Conservation (phyloP, 345 rosid species). For the Conringia planisiliqua region DNA sequence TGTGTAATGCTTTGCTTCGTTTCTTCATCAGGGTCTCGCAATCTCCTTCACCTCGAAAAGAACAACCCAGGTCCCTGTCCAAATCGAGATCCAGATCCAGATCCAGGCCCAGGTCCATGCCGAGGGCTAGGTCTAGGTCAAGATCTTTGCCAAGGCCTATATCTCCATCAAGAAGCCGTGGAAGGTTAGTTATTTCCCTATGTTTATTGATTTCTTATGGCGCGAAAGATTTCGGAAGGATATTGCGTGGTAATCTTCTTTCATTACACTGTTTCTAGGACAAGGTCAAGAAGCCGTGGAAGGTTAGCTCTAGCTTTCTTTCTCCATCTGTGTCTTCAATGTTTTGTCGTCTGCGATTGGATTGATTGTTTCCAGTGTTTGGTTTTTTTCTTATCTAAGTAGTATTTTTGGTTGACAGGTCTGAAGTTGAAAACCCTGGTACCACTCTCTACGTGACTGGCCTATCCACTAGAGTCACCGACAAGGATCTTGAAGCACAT, state of each 20-base stretch:
- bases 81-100: constrained; percentile 39
- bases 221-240: neutral
- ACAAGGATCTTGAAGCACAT: constrained; percentile 87
- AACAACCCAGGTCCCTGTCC: constrained; percentile 41
- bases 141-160: constrained; percentile 64
- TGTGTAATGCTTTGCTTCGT: neutral
- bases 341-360: neutral
- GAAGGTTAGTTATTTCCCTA: constrained; percentile 58
- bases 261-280: neutral
- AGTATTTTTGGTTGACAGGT: constrained; percentile 38
- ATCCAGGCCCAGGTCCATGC: constrained; percentile 37
- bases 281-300: constrained; percentile 29
- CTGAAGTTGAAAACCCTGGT: constrained; percentile 56
- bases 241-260: neutral
- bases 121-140: constrained; percentile 45
- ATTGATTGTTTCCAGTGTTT: neutral
- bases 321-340: neutral
- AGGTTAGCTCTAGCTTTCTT: constrained; percentile 46
- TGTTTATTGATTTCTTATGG: neutral
- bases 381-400: neutral
- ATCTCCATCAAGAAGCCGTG: constrained; percentile 69
- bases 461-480: constrained; percentile 84
- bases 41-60: constrained; percentile 72
- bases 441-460: constrained; percentile 95
- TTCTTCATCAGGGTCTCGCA: constrained; percentile 47